Evolutionary conservation across 257 asterid genomes (phyloP), one percentile per base, ranked within the genome.

Genomic region (Solanum ossicruentum): DNA sequence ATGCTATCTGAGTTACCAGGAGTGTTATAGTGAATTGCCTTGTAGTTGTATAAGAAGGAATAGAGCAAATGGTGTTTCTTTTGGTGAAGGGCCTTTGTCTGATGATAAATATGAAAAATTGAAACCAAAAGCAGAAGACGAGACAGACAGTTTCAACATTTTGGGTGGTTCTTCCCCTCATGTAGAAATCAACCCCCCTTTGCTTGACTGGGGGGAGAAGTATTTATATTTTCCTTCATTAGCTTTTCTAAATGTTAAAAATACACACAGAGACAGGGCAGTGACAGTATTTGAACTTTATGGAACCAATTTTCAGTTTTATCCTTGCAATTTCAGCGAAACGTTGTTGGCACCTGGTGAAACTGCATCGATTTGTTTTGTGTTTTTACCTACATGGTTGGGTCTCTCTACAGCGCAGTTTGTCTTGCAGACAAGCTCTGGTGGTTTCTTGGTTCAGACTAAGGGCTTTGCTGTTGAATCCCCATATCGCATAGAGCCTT

Each of bases 401-500:
- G 98, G 98, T 39, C 78, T 84, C 58, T 92, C 97, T 69, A 86
- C 95, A 16, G 90, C 91, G 81, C 92, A 93, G 83, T 87, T 96
- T 77, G 92, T 96, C 88, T 77, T 96, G 88, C 99, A 96, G 91
- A 94, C 99, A 81, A 96, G 91, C 88, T 88, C 84, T 6, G 99
- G 98, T 39, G 99, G 98, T 75, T 94, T 96, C 92, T 72, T 96
- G 87, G 88, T 96, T 88, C 91, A 86, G 85, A 96, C 94, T 80
- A 92, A 91, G 84, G 99, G 98, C 52, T 87, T 89, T 87, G 94
- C 92, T 56, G 85, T 91, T 71, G 93, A 93, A 85, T 94, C 99
- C 6, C 98, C 97, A 56, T 96, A 92, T 86, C 83, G 87, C 57
- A 73, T 93, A 65, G 87, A 87, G 65, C 91, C 97, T 71, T 85